phyloP scores from a whole-genome alignment of 2,329 filamentous ascomycete genomes.

The Nothomitra cinnamomea region DNA sequence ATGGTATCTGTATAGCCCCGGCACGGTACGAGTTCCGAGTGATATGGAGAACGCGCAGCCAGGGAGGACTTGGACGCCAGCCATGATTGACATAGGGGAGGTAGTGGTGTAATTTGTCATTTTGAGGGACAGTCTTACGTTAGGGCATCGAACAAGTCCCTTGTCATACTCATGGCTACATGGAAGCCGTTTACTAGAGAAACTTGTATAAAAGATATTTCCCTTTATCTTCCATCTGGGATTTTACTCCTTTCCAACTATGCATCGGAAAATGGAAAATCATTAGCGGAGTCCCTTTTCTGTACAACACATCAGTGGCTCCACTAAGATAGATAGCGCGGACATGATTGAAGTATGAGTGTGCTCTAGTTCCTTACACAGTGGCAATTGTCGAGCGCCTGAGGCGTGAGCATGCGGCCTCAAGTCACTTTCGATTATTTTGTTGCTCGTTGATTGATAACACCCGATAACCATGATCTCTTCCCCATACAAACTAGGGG shows the following conservation, averaged over 20 bases:
- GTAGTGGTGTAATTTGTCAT: conserved; percentile 25
- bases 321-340: not conserved
- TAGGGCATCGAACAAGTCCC: not conserved
- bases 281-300: not conserved
- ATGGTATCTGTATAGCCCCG: conserved; percentile 91
- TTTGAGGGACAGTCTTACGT: not conserved
- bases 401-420: too few species aligned
- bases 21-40: conserved; percentile 33
- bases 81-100: conserved; percentile 39
- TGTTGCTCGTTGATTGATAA: too few species aligned
- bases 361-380: not conserved
- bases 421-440: too few species aligned
- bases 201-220: conserved; percentile 1
- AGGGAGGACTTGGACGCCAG: conserved; percentile 31
- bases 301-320: not conserved
- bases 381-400: too few species aligned
- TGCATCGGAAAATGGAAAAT: not conserved
- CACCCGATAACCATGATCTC: too few species aligned
- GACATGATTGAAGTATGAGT: not conserved
- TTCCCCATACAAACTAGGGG: too few species aligned
- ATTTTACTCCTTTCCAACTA: not conserved
- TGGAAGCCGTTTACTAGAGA: not conserved
- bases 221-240: not conserved
- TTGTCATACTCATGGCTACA: not conserved
- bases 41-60: conserved; percentile 25